Evolutionary conservation across 768 basidiomycete species (phyloP).

Genomic region (Leccinum obscurum): DNA sequence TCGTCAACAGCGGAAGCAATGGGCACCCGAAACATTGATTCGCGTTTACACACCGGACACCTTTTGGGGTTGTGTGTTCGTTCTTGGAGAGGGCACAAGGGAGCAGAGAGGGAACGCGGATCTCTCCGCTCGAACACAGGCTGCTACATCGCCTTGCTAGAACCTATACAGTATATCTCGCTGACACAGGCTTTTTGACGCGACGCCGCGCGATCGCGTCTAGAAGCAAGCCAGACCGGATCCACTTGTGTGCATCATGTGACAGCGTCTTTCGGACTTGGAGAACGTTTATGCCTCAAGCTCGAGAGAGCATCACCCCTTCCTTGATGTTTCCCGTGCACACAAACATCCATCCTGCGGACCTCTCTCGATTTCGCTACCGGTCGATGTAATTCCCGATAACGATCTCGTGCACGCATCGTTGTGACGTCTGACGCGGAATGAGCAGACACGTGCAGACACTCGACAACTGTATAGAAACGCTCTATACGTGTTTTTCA

Average conservation of each 20-base stretch:
- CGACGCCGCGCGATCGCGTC: constrained; percentile 9
- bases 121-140: constrained; percentile 1
- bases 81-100: neutral
- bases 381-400: constrained; percentile 25
- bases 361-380: constrained; percentile 14
- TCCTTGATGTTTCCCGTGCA: constrained; percentile 14
- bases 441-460: constrained; percentile 11
- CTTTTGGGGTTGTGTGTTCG: constrained; percentile 4
- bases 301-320: constrained; percentile 10
- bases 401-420: constrained; percentile 20
- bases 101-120: neutral
- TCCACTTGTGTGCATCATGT: constrained; percentile 7
- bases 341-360: constrained; percentile 25
- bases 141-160: neutral
- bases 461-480: constrained; percentile 5
- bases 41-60: neutral
- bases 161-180: neutral
- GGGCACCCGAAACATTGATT: neutral
- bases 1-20: neutral
- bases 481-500: constrained; percentile 26
- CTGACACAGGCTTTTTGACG: constrained; percentile 7
- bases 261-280: constrained; percentile 25
- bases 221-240: constrained; percentile 1
- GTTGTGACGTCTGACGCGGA: constrained; percentile 12
- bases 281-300: constrained; percentile 29